Base-by-base conservation (phyloP, 2,329 filamentous ascomycete species). In the Xylariaceae sp. region DNA sequence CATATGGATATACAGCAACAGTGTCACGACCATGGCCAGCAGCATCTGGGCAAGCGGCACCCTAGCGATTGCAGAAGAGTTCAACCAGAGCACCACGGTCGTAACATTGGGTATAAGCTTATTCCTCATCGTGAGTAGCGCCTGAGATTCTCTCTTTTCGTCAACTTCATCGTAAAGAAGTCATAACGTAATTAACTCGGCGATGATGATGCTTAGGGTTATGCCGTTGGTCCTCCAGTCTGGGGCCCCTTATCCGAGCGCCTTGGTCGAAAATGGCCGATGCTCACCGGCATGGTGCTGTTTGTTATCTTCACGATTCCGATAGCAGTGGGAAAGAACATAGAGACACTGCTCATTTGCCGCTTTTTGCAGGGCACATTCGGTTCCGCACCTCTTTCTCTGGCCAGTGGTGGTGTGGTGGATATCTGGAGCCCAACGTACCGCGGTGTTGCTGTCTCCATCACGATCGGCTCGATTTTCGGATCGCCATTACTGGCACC, bases 241-340 rank as follows among this genome's bases (percentile, higher is more conserved):
- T 78, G 69, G 74, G 78, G 74, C 3, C 77, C 78, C 0, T 66
- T 76, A 6, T 75, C 72, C 15, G 78, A 80, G 66, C 71, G 76
- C 0, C 78, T 75, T 65, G 78, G 78, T 1, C 73, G 78, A 3
- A 74, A 76, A 61, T 68, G 72, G 58, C 74, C 73, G 13, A 76
- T 80, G 67, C 68, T 80, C 5, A 75, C 75, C 3, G 72, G 77
- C 1, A 71, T 80, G 51, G 68, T 75, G 15, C 65, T 73, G 7
- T 70, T 80, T 10, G 76, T 68, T 0, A 59, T 80, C 8, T 80
- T 80, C 66, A 77, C 74, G 15, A 77, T 82, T 53, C 77, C 74
- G 4, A 75, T 75, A 1, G 78, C 76, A 1, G 55, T 64, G 9
- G 58, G 57, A n/a, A 52, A 61, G 48, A 60, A 64, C 55, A 56